Evolutionary conservation across 768 basidiomycete genomes (phyloP).

Genomic region (Inosperma sp.): DNA sequence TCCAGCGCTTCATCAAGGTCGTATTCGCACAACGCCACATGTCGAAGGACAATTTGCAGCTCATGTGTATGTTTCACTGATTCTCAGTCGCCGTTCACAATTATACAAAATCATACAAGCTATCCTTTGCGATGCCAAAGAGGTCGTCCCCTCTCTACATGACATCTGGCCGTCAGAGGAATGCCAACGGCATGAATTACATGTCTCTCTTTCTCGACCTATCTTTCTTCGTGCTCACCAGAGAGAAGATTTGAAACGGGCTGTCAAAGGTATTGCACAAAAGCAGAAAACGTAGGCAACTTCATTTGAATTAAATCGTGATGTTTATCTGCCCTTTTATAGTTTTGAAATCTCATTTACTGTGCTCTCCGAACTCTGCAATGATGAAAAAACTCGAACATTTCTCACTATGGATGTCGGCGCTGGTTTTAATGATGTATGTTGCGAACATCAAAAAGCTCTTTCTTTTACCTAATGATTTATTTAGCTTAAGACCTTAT

Average conservation of each 20-base stretch:
- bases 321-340: neutral
- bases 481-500: constrained; percentile 51
- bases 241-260: constrained; percentile 62
- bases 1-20: constrained; percentile 81
- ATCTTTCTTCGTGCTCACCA: constrained; percentile 78
- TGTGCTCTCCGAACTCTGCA: constrained; percentile 61
- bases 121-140: constrained; percentile 41
- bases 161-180: constrained; percentile 32
- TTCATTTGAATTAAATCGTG: neutral
- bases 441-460: no score
- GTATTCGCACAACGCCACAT: constrained; percentile 68
- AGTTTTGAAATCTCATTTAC: constrained; percentile 77
- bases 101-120: constrained; percentile 46
- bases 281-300: constrained; percentile 42
- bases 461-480: constrained; percentile 3
- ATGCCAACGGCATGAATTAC: constrained; percentile 50
- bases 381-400: constrained; percentile 76
- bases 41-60: constrained; percentile 83
- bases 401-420: constrained; percentile 83
- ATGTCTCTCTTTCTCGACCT: constrained; percentile 83
- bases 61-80: constrained; percentile 70
- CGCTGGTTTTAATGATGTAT: constrained; percentile 78
- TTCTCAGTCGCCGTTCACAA: constrained; percentile 37
- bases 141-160: constrained; percentile 44
- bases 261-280: constrained; percentile 51